phyloP scores from a whole-genome alignment of 1,139 yeast species.

The Lodderomyces oxycetoniae region DNA sequence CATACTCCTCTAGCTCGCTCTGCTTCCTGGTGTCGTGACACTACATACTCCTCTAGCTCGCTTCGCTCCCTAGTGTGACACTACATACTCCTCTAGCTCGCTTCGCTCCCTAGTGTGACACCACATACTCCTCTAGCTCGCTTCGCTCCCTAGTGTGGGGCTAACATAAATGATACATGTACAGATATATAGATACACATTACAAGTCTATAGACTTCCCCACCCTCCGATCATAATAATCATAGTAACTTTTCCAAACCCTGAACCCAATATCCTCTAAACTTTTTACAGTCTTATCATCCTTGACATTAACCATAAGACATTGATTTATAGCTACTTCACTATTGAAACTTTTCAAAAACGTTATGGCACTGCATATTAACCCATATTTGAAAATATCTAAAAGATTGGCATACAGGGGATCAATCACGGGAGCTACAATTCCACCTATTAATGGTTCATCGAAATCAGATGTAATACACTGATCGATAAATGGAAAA shows the following conservation, averaged over 20 bases:
- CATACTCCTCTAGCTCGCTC: too few species aligned
- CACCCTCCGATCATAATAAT: slow-evolving; percentile 29
- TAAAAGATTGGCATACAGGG: slow-evolving; percentile 49
- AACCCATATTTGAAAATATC: slow-evolving; percentile 56
- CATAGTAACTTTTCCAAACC: slow-evolving; percentile 39
- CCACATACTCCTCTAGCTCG: too few species aligned
- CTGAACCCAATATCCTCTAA: slow-evolving; percentile 42
- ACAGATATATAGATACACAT: too few species aligned
- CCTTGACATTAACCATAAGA: slow-evolving; percentile 33
- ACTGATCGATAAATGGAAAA: slow-evolving; percentile 49
- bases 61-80: too few species aligned
- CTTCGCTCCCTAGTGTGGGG: too few species aligned
- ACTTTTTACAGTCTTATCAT: slow-evolving; percentile 33
- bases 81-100: too few species aligned
- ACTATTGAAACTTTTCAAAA: slow-evolving; percentile 33
- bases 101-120: too few species aligned
- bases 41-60: too few species aligned
- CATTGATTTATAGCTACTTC: slow-evolving; percentile 25
- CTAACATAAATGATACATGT: too few species aligned
- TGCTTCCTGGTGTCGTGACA: too few species aligned
- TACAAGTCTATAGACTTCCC: too few species aligned
- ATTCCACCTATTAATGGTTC: slow-evolving; percentile 44
- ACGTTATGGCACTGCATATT: slow-evolving; percentile 56
- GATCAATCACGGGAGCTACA: slow-evolving; percentile 55
- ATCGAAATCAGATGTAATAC: slow-evolving; percentile 6